Evolutionary conservation across 2,329 filamentous ascomycete genomes (phyloP), one percentile per base, ranked within the genome.

Genomic region (Alternaria triticina): DNA sequence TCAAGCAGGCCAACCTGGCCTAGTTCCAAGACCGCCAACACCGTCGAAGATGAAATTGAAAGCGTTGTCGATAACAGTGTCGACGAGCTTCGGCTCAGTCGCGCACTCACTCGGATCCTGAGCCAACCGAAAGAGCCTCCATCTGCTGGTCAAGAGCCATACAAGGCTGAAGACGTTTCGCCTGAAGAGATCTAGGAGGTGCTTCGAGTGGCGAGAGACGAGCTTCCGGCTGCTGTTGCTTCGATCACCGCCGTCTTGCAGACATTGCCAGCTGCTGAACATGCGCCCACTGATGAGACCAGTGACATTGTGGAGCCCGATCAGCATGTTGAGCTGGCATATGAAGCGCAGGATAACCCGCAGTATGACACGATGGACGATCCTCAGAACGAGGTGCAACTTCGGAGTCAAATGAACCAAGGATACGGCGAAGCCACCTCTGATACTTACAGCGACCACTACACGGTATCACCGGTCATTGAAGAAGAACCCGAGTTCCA

Each of bases 141-240:
- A 13, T 15, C 13, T 20, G 33, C 17, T 12, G 43, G n/a, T 22
- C 28, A 27, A 51, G 25, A 15, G 23, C 17, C 27, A 12, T 22
- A 33, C 1, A 11, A 12, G 8, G 27, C 23, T 5, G 25, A 54
- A 20, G 45, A 50, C 10, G 22, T 33, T 15, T 28, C 46, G 43
- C 45, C 59, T 36, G 46, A 30, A 15, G 52, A 51, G 46, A 56
- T 50, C 49, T 45, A 46, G 59, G 59, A 51, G 28, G 30, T 27
- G 59, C 46, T 61, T 40, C 45, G 44, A 45, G 36, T 36, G 22
- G 54, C 46, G 46, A 40, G 25, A 51, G 17, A 40, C 46, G 52
- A 51, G 45, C 59, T 61, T 57, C 36, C 52, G 3, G 23, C n/a
- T 25, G 36, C 13, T 36, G 23, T 61, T 55, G 46, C 15, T 13